Base-by-base conservation (phyloP, 495 filamentous ascomycete genomes). In the Aspergillus funiculosus region DNA sequence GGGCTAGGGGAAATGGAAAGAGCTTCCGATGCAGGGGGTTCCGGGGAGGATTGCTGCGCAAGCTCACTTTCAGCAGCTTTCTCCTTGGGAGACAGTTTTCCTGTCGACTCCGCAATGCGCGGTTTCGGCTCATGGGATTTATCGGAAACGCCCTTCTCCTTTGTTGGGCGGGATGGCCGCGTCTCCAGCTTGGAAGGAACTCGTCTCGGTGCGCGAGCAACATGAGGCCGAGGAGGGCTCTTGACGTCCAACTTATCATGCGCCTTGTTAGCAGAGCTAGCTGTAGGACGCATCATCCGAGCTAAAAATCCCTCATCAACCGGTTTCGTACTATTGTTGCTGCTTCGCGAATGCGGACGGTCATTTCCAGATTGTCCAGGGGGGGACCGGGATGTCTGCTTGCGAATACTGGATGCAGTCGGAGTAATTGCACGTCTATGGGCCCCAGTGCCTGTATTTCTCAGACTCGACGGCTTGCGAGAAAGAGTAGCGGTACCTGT, bases 251-350 rank as follows among this genome's bases (percentile, higher is more conserved):
- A 57, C 62, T 87, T 90, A 2, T 89, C 87, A 13, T 84, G 74
- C 0, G 79, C 76, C 65, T 91, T 95, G 58, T 75, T 84, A 5
- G 86, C 77, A 22, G 84, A 89, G 45, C 79, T 79, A 17, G 85
- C 79, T 6, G 89, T 96, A 3, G 89, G 89, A 8, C 88, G 79
- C 87, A 88, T 95, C 89, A 96, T 94, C 45, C 89, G 74, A 6
- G 86, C 87, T 11, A 96, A 72, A 66, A 96, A 96, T 3, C 82
- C 66, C 42, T 89, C 84, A 54, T 86, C 82, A 2, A 82, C 72
- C 1, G 78, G 62, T 43, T 64, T 70, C 22, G 67, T 34, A 40
- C 59, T 68, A 4, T 35, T 57, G 25, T 62, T 69, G 51, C 71
- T 74, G 17, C 57, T 46, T 17, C 70, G 66, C 13, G 71, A 67